Evolutionary conservation across 164 flowering plant genomes (phyloP).

Genomic region (Malania oleifera): DNA sequence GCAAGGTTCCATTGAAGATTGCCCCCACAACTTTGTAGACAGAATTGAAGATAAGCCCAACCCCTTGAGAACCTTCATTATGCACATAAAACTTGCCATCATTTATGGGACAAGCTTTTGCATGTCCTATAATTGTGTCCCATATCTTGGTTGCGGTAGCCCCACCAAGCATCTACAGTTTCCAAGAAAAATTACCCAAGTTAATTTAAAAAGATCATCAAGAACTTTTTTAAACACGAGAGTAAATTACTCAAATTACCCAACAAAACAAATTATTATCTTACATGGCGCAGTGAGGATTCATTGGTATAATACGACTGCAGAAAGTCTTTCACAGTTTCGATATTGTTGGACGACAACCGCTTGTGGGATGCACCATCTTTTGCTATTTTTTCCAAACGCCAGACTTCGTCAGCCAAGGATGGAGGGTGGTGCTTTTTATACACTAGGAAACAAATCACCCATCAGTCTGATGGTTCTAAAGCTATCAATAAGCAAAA

Average conservation of each 20-base stretch:
- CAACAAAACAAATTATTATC: slow-evolving; percentile 5
- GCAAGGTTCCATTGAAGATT: slow-evolving; percentile 38
- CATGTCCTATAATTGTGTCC: slow-evolving; percentile 55
- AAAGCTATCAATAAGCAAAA: no score
- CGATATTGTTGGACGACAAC: slow-evolving; percentile 20
- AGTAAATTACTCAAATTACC: no score
- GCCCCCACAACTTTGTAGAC: slow-evolving; percentile 45
- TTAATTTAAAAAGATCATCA: not conserved
- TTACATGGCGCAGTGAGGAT: slow-evolving; percentile 38
- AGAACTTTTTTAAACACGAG: no score
- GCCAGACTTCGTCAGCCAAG: slow-evolving; percentile 41
- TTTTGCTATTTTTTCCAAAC: slow-evolving; percentile 35
- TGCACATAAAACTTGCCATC: slow-evolving; percentile 22
- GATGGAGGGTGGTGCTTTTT: slow-evolving; percentile 36
- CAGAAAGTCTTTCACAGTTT: slow-evolving; percentile 42
- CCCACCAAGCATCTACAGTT: slow-evolving; percentile 38
- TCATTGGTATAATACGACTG: slow-evolving; percentile 18
- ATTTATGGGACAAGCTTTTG: slow-evolving; percentile 36
- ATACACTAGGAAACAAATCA: slow-evolving; percentile 20
- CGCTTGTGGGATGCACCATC: slow-evolving; percentile 36
- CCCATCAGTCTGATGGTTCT: no score
- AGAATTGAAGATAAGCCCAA: slow-evolving; percentile 42
- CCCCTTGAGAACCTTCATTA: slow-evolving; percentile 10
- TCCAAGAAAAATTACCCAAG: slow-evolving; percentile 9
- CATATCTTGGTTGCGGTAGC: slow-evolving; percentile 40